These are phyloP conservation scores for Pythium oligandrum DNA, from an alignment of 352 stramenopile genomes.

Conservation along the genomic window DNA sequence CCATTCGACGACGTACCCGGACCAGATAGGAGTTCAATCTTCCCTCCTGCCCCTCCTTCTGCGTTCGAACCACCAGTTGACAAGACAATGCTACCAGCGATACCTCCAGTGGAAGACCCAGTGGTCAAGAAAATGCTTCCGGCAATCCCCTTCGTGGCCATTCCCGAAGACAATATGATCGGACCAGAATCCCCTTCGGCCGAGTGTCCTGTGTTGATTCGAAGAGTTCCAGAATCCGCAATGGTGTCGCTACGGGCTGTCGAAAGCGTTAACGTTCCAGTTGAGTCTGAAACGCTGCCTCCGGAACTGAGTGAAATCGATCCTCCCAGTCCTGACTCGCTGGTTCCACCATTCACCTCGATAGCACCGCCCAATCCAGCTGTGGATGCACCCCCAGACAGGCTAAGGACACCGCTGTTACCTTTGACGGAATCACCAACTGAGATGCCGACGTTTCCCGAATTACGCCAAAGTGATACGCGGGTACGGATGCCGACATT, in stretches of 20 bases:
- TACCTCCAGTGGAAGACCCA: conserved; percentile 29
- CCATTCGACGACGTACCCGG: conserved; percentile 42
- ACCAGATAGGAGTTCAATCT: conserved; percentile 33
- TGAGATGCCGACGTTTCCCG: conserved; percentile 2
- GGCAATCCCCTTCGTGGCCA: conserved; percentile 20
- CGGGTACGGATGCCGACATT: conserved; percentile 6
- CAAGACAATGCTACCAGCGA: conserved; percentile 15
- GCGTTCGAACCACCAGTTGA: conserved; percentile 13
- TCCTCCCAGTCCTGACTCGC: not conserved
- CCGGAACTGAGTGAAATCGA: conserved; percentile 1
- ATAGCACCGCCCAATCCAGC: conserved; percentile 5
- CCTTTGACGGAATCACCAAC: conserved; percentile 1
- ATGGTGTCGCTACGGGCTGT: not conserved
- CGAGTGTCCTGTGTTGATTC: conserved; percentile 2
- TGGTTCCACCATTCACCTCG: conserved; percentile 4
- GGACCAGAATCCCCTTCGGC: not conserved
- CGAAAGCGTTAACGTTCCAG: not conserved
- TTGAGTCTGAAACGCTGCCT: not conserved
- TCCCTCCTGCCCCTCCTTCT: conserved; percentile 9
- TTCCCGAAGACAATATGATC: conserved; percentile 29
- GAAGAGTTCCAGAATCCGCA: conserved; percentile 4
- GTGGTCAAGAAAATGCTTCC: conserved; percentile 47
- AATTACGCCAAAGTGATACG: conserved; percentile 4
- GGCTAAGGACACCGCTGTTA: not conserved
- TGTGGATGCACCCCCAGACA: not conserved